Base-by-base conservation (phyloP, 2,329 filamentous ascomycete genomes). In the Westerdykella ornata region DNA sequence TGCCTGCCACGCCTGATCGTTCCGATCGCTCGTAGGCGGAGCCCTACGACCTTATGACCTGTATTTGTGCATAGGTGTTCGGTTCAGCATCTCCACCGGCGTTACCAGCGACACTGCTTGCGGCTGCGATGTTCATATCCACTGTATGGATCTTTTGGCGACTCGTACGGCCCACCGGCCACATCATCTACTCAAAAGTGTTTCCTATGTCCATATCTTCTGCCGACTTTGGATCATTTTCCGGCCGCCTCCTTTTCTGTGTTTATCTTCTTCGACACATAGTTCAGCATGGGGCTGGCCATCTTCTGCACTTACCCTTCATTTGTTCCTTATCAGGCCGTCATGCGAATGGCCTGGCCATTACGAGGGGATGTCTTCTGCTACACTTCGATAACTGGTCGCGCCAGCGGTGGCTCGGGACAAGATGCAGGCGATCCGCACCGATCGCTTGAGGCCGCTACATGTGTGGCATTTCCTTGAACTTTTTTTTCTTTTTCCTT, bases 1-100 rank as follows among this genome's bases (percentile, higher is more conserved):
- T 56, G 30, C 49, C 58, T 9, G 54, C 46, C 48, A 52, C 57
- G 32, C 47, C 59, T 17, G 39, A 49, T 37, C 49, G 48, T 41
- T 45, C 56, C 38, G 38, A 48, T 43, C 54, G 47, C 41, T 53
- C 52, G 14, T 62, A 59, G 46, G 42, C 39, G 42, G 32, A 46
- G 44, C 43, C 33, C 40, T 29, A 31, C 28, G 34, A 40, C 38
- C 41, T 41, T 54, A 51, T 46, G 52, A 51, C 22, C 22, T 26
- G 22, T 38, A 47, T 42, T 45, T 56, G 44, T 48, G 47, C 47
- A 47, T 51, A 39, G 45, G 47, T 51, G 49, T 50, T 40, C 42
- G 33, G 40, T 42, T 45, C 44, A 55, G 58, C 59, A 62, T 62
- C 50, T 53, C 54, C 43, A 57, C 60, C 60, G 60, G 62, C 62